Evolutionary conservation across 208 protist species (phyloP), one percentile per base, ranked within the genome.

Genomic region (Phytomonas sp.): DNA sequence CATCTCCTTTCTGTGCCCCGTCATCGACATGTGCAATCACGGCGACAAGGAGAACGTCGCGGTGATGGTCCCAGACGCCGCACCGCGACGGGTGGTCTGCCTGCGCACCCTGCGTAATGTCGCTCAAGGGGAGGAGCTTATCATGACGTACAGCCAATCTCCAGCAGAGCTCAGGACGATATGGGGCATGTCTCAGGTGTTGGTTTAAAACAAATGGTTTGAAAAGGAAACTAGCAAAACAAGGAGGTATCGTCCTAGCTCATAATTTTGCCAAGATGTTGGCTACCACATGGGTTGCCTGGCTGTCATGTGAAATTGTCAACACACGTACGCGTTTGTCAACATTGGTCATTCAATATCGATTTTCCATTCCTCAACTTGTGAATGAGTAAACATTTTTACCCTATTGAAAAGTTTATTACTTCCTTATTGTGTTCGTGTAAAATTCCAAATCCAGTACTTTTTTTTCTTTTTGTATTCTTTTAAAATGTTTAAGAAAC

Each of bases 1-100:
- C 37, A 83, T 94, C 56, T 79, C 82, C 5, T 91, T 94, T 69
- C 63, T 94, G 32, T 94, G 88, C 68, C 88, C 88, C 5, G 70
- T 94, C 30, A 88, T 94, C 60, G 88, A 94, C 71, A 89, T 94
- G 85, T 91, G 85, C 76, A 94, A 94, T 69, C 88, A 94, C 74
- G 86, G 86, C 66, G 76, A 76, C 14, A 63, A 73, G 16, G 88
- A 94, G 69, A 94, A 94, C 69, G 88, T 94, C n/a, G 88, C 88
- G 3, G 78, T 94, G 31, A 90, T 94, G 86, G 88, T 91, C 34
- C 81, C 81, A 12, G 79, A 78, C 60, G 34, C 59, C 59, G 29
- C 59, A 62, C 30, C 37, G 16, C 65, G 75, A 60, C 36, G 66
- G 45, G 77, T 90, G 5, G 84, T 94, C 37, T 91, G 83, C 45